Evolutionary conservation across 2,329 filamentous ascomycete genomes (phyloP), one percentile per base, ranked within the genome.

Genomic region (Fusarium chlamydosporum): DNA sequence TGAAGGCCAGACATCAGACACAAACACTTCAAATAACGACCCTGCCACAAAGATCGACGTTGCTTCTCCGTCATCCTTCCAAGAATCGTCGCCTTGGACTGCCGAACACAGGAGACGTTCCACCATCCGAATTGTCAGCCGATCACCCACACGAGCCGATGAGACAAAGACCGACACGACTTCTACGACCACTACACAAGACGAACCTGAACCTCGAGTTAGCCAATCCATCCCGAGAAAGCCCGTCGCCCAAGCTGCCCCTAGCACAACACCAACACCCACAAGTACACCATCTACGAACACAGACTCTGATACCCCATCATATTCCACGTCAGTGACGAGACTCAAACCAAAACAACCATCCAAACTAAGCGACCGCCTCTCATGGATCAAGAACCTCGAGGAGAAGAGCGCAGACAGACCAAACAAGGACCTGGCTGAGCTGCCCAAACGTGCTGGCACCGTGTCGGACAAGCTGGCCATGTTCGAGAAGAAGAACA

Each of bases 401-500:
- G 62, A 65, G n/a, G 62, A 65, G 9, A 65, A 61, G 37, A 47
- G 42, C 6, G 31, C 12, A 4, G 16, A 42, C 7, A 45, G 43
- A n/a, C 41, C 61, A 2, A 65, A 65, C 35, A 64, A 55, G 12
- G 62, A 65, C 18, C 23, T 48, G 2, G 15, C 41, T 2, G 37
- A 6, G 20, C 23, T 65, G 3, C 60, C 56, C 4, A 65, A 65
- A 37, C 61, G 62, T 41, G 55, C 55, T 18, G 62, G 62, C 27
- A 60, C 37, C 18, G 62, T 65, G 18, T 65, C 62, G 2, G 62
- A 65, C 35, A 65, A 50, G 47, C 61, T 65, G 20, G 62, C 62
- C 47, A 65, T 65, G 62, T 65, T 65, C 3, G 62, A 65, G 37
- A 65, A 33, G 54, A 65, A 54, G 31, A 60, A 48, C 42, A 27